Conservation (phyloP, 495 filamentous ascomycete genomes). For the Talaromyces ruber region DNA sequence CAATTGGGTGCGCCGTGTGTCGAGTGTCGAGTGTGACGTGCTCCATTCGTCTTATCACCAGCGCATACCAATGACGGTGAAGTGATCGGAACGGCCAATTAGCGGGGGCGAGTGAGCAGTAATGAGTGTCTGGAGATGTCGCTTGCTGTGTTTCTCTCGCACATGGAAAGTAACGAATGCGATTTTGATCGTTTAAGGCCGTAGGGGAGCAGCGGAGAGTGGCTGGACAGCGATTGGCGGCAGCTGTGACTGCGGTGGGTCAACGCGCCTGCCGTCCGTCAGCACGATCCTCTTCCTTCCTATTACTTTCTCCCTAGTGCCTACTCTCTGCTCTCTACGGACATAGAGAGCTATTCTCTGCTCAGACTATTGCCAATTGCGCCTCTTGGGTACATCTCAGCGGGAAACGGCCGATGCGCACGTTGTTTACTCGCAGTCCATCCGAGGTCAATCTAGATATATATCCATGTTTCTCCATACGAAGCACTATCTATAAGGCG, state of each 20-base stretch:
- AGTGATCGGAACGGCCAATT: too few species aligned
- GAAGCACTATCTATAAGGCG: neutral
- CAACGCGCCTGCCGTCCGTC: neutral
- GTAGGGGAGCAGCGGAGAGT: neutral
- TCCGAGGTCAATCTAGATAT: neutral
- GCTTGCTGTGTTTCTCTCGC: neutral
- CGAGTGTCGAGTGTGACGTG: constrained; percentile 1
- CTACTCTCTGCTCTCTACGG: too few species aligned
- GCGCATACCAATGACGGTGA: neutral
- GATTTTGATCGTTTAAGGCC: neutral
- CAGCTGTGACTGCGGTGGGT: neutral
- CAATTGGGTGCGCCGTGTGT: constrained; percentile 1
- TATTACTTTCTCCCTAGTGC: neutral
- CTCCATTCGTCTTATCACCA: constrained; percentile 5
- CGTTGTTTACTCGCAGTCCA: neutral
- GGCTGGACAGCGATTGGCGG: neutral
- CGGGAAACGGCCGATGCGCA: neutral
- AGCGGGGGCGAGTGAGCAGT: too few species aligned
- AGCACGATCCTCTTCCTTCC: neutral
- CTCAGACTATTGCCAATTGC: neutral
- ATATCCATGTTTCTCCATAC: neutral
- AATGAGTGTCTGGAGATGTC: neutral
- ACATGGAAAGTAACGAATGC: neutral
- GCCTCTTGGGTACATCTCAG: too few species aligned
- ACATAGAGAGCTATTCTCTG: neutral